phyloP scores from a whole-genome alignment of 352 stramenopile species.

The Pythium aquatile region DNA sequence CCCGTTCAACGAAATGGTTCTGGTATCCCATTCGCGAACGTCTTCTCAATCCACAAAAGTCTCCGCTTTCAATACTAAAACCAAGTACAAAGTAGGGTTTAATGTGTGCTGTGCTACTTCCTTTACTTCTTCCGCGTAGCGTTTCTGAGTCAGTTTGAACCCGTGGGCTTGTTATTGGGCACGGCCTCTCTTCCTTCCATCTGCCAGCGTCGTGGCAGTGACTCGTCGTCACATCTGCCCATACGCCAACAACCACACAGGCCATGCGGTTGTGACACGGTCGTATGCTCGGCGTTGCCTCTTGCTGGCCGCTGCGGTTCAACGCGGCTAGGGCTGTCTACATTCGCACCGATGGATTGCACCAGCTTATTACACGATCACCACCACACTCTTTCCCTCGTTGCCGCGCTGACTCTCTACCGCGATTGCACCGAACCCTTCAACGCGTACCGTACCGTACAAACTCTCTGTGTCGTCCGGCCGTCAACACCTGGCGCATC shows the following conservation, averaged over 20 bases:
- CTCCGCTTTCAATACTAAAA: not conserved
- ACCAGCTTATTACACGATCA: not conserved
- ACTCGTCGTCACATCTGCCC: constrained; percentile 4
- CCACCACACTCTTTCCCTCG: constrained; percentile 1
- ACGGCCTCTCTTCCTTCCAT: not conserved
- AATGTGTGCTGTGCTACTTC: not conserved
- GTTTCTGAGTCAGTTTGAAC: constrained; percentile 1
- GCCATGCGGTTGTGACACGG: constrained; percentile 3
- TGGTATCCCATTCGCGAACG: not conserved
- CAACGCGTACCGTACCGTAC: not conserved
- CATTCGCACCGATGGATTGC: not conserved
- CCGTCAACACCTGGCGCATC: not conserved
- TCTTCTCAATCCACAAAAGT: not conserved
- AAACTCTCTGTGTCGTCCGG: not conserved
- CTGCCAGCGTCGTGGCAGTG: not conserved
- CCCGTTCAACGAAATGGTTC: constrained; percentile 3
- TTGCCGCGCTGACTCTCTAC: not conserved
- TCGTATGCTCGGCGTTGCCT: not conserved
- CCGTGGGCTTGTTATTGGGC: not conserved
- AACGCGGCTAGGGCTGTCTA: not conserved
- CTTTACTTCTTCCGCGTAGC: not conserved
- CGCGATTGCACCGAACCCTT: constrained; percentile 2
- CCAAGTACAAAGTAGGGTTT: too few species aligned
- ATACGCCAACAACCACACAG: not conserved
- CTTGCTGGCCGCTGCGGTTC: not conserved